Percentiles rank a stretch among this genome's conserved stretches.
phyloP scores from a whole-genome alignment of 2,329 filamentous ascomycete genomes.

The Rhynchosporium agropyri region DNA sequence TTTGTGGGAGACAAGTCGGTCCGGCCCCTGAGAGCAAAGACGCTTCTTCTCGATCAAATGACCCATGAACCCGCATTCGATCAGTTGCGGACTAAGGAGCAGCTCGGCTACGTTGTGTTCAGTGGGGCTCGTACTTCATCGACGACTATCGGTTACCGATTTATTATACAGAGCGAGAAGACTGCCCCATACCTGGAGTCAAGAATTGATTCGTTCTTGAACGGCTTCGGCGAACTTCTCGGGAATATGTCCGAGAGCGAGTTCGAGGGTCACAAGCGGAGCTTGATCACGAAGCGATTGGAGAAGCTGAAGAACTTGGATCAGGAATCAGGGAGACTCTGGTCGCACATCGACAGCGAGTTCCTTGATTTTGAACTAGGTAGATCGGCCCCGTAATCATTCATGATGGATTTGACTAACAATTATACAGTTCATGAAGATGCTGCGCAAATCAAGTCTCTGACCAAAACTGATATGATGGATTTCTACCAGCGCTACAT shows the following conservation, averaged over 20 bases:
- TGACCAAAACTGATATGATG: conserved; percentile 80
- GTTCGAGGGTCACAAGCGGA: conserved; percentile 90
- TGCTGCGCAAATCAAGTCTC: conserved; percentile 69
- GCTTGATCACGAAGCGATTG: conserved; percentile 80
- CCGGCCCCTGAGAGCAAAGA: conserved; percentile 70
- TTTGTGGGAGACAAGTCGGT: conserved; percentile 71
- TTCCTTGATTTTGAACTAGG: conserved; percentile 88
- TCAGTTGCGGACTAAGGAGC: conserved; percentile 92
- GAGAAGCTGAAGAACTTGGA: conserved; percentile 92
- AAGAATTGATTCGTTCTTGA: conserved; percentile 84
- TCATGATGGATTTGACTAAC: conserved; percentile 15
- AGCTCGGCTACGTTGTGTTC: conserved; percentile 95
- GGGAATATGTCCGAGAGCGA: conserved; percentile 77
- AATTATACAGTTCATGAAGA: conserved; percentile 54
- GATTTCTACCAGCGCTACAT: conserved; percentile 79
- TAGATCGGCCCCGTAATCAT: conserved; percentile 48
- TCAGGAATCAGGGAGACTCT: conserved; percentile 81
- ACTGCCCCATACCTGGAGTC: conserved; percentile 81
- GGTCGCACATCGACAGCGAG: conserved; percentile 82
- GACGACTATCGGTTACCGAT: conserved; percentile 83
- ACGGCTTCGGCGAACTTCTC: conserved; percentile 65
- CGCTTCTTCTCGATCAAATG: conserved; percentile 84
- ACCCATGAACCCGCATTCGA: conserved; percentile 93
- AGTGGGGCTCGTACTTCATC: conserved; percentile 71
- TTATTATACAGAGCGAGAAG: conserved; percentile 92